Percentiles rank a stretch among this genome's conserved stretches.
These are phyloP conservation scores for Amaranthus tricolor DNA, from an alignment of 179 eudicot genomes.

Conservation along the genomic window DNA sequence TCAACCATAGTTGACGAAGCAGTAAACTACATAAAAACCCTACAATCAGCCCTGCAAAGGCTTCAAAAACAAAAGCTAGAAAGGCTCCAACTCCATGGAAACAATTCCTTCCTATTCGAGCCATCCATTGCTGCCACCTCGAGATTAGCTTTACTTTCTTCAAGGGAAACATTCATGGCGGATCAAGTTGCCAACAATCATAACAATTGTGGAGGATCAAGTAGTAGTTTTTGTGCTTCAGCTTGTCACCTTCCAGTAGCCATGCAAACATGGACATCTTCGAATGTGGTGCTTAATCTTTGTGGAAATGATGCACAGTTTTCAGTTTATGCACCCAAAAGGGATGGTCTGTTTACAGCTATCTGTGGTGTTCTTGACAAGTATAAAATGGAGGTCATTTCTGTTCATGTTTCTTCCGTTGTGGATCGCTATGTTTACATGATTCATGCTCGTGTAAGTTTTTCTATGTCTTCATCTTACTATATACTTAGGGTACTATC, in stretches of 20 bases:
- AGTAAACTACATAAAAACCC: conserved; percentile 49
- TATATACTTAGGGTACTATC: too few species aligned
- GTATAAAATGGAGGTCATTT: conserved; percentile 46
- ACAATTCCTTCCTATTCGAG: conserved; percentile 15
- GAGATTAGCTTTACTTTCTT: conserved; percentile 25
- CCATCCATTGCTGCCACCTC: conserved; percentile 30
- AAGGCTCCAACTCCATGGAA: conserved; percentile 30
- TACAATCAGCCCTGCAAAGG: conserved; percentile 45
- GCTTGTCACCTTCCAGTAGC: conserved; percentile 22
- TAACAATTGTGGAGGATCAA: not conserved
- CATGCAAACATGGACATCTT: conserved; percentile 58
- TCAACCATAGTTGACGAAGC: conserved; percentile 80
- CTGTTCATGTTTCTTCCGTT: conserved; percentile 48
- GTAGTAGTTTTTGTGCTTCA: conserved; percentile 2
- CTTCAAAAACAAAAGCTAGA: conserved; percentile 60
- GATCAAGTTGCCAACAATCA: conserved; percentile 40
- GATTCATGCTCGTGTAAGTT: conserved; percentile 69
- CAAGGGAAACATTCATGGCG: conserved; percentile 58
- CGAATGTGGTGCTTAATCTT: conserved; percentile 56
- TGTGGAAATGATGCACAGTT: conserved; percentile 61
- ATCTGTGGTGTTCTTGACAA: conserved; percentile 55
- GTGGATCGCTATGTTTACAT: conserved; percentile 36
- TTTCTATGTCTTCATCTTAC: too few species aligned
- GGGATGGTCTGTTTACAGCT: conserved; percentile 41
- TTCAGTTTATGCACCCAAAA: conserved; percentile 41